Base-by-base conservation (phyloP, 805 yeast species). In the Metschnikowia chrysomelidarum region DNA sequence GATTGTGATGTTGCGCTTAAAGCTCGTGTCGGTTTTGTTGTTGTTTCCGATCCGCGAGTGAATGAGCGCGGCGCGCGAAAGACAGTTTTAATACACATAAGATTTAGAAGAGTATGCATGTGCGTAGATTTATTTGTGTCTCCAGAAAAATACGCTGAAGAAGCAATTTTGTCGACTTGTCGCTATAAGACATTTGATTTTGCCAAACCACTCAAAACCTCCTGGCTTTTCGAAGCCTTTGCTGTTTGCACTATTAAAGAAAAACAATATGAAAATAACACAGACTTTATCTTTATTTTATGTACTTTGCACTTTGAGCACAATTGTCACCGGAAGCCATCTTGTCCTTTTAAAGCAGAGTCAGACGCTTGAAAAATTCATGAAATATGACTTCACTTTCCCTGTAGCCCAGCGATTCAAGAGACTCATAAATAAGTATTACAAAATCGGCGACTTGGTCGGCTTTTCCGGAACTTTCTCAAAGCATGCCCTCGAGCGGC, bases 381-480 rank as follows among this genome's bases (percentile, higher is more conserved):
- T 76, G 43, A 54, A 62, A 2, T 71, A 70, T 46, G 78, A 74
- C 30, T 53, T 65, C 7, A 60, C 50, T 11, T 54, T 52, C 33
- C 63, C 67, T 0, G 50, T 48, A 17, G 46, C 53, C 3, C 55
- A 73, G 19, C 72, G 76, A 49, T 59, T 72, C 34, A 55, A 75
- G 42, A 63, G 70, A 24, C 57, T 67, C 26, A 71, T 85, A 18
- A 63, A 68, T 9, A 68, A 71, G 36, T 64, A 74, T 9, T 78
- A 78, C 46, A 69, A 83, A 0, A 77, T 87, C 50, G 94, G 94
- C 1, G 70, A 69, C 15, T 82, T 85, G 52, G 76, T 74, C 44
- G 94, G 84, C 0, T 75, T 87, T 42, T 70, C 81, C 0, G 87
- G 88, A 1, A 71, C 70, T 36, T 76, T 82, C 53, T 64, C 80